Percentiles rank a stretch among this genome's conserved stretches.
Evolutionary conservation across 2,329 filamentous ascomycete genomes (phyloP).

Genomic region (Pseudogymnoascus sp.): DNA sequence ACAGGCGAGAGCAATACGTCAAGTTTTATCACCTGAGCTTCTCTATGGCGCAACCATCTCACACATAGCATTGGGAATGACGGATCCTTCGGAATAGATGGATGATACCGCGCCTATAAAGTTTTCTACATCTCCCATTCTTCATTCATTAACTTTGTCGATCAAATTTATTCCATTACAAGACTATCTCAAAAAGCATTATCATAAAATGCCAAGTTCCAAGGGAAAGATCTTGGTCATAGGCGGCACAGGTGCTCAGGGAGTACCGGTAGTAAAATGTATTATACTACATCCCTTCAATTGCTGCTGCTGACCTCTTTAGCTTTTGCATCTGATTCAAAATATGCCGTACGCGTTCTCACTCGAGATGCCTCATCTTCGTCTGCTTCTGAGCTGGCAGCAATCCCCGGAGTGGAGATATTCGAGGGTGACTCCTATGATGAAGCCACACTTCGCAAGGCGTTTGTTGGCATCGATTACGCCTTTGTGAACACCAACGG

Average conservation of each 20-base stretch:
- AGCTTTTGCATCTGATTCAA: not conserved
- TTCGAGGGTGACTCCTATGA: constrained; percentile 30
- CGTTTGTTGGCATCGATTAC: constrained; percentile 27
- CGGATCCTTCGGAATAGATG: not conserved
- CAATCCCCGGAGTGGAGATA: constrained; percentile 30
- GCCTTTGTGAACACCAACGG: constrained; percentile 36
- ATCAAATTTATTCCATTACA: not conserved
- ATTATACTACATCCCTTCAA: not conserved
- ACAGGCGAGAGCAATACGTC: not conserved
- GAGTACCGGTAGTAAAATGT: constrained; percentile 29
- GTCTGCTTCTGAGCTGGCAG: constrained; percentile 27
- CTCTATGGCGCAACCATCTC: not conserved
- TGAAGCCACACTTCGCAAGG: constrained; percentile 28
- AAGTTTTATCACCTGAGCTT: not conserved
- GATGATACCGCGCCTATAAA: not conserved
- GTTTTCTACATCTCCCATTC: not conserved
- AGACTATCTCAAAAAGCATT: not conserved
- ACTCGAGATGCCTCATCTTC: constrained; percentile 30
- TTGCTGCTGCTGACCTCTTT: not conserved
- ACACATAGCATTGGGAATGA: not conserved
- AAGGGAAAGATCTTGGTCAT: constrained; percentile 44
- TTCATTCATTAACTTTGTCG: not conserved
- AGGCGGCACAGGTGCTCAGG: constrained; percentile 32
- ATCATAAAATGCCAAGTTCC: constrained; percentile 32
- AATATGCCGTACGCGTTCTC: constrained; percentile 30